Evolutionary conservation across 371 early-diverging fungal genomes (phyloP), one percentile per base, ranked within the genome.

Genomic region (Rhizopus microsporus): DNA sequence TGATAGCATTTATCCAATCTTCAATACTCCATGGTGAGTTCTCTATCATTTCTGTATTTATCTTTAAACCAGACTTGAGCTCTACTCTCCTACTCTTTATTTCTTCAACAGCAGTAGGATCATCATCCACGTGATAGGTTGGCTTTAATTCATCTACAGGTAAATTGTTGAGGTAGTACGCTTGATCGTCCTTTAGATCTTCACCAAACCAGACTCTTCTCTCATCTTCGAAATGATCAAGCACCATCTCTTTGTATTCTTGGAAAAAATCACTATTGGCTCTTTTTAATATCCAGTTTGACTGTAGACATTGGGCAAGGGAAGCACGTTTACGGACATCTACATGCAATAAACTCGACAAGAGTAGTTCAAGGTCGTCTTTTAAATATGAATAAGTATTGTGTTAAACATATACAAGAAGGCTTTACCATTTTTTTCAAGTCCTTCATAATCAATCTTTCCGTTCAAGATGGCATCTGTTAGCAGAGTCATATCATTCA

Each of bases 401-500:
- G 17, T 39, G 23, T 46, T 47, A 56, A n/a, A 35, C 30, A 47
- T 56, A 38, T 1, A 59, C 43, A 37, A 39, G 7, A 52, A 51
- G 15, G 35, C 29, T 4, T 23, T 37, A 51, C 38, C n/a, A 38
- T 51, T 31, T 7, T 46, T 23, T 46, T 46, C 29, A 7, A 29
- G 15, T 5, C 7, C 2, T 29, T 23, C 9, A 9, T 9, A 29
- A 7, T 46, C 46, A 29, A 46, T 7, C 10, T 34, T n/a, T 15
- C 4, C 34, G 8, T 49, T 34, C 33, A 49, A 33, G 8, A 49
- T 49, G 7, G 32, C 50, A 10, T 49, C 35, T 9, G 5, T 49
- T 12, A 49, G 7, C 1, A n/a, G 6, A 33, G 31, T 13, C 23
- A 33, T 13, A 29, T 34, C 15, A 23, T 32, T n/a, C 12, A 23